Base-by-base conservation (phyloP, 176 grass and related monocot species). In the Dendrocalamus sinicus region DNA sequence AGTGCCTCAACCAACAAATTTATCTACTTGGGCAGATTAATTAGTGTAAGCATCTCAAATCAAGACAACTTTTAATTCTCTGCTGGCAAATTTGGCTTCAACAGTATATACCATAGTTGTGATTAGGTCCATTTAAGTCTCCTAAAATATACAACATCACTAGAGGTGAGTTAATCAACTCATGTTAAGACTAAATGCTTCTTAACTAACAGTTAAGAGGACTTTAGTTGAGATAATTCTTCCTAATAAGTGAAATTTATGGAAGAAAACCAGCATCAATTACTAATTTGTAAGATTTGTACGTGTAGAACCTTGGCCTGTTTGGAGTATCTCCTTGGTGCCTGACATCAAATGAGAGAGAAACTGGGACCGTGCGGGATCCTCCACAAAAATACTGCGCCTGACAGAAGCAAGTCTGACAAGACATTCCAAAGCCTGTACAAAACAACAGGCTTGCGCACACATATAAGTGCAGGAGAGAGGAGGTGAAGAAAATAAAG, bases 301-400 rank as follows among this genome's bases (percentile, higher is more conserved):
- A 52, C 62, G 66, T 67, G 60, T 71, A 84, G 73, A 76, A 98
- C 97, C 97, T 99, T 95, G 92, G 84, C 97, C 97, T 57, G 88
- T 99, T 92, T 94, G 92, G 70, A 99, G 92, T 86, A 99, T 99
- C 87, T 99, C 97, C 86, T 94, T 96, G 17, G 97, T 99, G 81
- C 97, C 97, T 73, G 82, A 79, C 97, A 99, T 99, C 62, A 99
- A 72, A 92, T 99, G 92, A 83, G 86, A 90, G 61, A 99, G 90
- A 88, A 91, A 99, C 53, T 91, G 94, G 54, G 86, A 91, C 72
- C 97, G 91, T 58, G 90, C 85, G 73, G 92, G 74, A 40, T 99
- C 97, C 82, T 99, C 97, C 63, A 90, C 87, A 90, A 96, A 99
- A 82, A 99, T 89, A 81, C 93, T 96, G 16, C 97, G 93, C 67